These are phyloP conservation scores for Physcomitrellopsis africana DNA, from an alignment of 225 moss, liverwort and hornwort species.

Conservation along the genomic window DNA sequence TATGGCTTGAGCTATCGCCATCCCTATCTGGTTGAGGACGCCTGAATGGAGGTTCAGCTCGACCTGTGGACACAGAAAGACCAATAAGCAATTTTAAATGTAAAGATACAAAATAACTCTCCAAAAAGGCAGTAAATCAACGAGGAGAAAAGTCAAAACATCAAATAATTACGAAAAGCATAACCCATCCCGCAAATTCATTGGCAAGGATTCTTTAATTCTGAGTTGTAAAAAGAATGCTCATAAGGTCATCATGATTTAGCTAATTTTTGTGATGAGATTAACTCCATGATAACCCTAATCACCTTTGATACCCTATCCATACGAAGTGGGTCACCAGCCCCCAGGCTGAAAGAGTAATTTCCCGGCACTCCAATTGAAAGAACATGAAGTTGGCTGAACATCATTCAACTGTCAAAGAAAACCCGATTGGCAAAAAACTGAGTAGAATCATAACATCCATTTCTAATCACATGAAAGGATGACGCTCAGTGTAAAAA, in stretches of 20 bases:
- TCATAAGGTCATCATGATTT: not conserved
- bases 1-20: constrained; percentile 45
- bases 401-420: no score
- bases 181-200: not conserved
- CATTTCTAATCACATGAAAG: no score
- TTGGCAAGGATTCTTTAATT: not conserved
- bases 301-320: no score
- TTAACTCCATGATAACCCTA: no score
- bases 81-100: constrained; percentile 14
- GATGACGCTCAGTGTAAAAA: not conserved
- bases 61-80: constrained; percentile 35
- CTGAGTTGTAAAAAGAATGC: not conserved
- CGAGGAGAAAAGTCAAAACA: not conserved
- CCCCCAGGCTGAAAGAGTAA: no score
- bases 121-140: not conserved
- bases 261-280: not conserved
- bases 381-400: no score
- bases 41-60: constrained; percentile 46
- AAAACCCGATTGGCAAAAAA: no score
- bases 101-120: not conserved
- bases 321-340: no score
- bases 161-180: not conserved
- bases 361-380: no score
- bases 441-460: no score
- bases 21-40: constrained; percentile 50